phyloP scores from a whole-genome alignment of 1,284 basidiomycete species.

The Meira nashicola region DNA sequence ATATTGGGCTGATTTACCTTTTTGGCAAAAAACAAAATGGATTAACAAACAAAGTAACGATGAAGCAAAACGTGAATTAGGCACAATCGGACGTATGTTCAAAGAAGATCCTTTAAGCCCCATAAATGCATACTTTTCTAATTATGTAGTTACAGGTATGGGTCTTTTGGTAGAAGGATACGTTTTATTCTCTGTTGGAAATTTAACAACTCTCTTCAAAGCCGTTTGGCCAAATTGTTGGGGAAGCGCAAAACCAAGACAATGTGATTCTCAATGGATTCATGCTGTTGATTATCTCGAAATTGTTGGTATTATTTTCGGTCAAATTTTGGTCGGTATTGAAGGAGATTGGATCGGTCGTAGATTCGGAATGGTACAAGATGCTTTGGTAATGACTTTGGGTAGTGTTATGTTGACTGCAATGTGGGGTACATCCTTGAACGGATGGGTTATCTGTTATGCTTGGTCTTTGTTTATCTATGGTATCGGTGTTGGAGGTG shows the following conservation, averaged over 20 bases:
- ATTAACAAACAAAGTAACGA: conserved; percentile 55
- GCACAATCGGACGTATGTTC: conserved; percentile 56
- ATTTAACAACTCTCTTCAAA: conserved; percentile 56
- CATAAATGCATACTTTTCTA: conserved; percentile 55
- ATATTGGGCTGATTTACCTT: conserved; percentile 55
- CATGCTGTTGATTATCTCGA: conserved; percentile 56
- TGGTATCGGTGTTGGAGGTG: conserved; percentile 57
- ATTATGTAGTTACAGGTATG: conserved; percentile 59
- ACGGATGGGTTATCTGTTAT: conserved; percentile 61
- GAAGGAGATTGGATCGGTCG: conserved; percentile 61
- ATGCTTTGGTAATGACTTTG: conserved; percentile 54
- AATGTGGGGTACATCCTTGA: conserved; percentile 58
- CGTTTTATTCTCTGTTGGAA: conserved; percentile 60
- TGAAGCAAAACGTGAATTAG: conserved; percentile 56
- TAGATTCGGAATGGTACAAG: conserved; percentile 56
- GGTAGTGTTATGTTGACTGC: conserved; percentile 60
- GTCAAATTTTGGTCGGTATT: conserved; percentile 59
- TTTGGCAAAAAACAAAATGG: conserved; percentile 49
- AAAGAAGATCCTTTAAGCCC: conserved; percentile 57
- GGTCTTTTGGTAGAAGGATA: conserved; percentile 59
- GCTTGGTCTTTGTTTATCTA: conserved; percentile 58
- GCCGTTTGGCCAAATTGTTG: conserved; percentile 59
- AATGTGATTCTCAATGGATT: conserved; percentile 57
- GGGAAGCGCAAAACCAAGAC: conserved; percentile 49
- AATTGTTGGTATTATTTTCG: conserved; percentile 59